Evolutionary conservation across 1,284 basidiomycete species (phyloP).

Genomic region (Schizophyllum amplum): DNA sequence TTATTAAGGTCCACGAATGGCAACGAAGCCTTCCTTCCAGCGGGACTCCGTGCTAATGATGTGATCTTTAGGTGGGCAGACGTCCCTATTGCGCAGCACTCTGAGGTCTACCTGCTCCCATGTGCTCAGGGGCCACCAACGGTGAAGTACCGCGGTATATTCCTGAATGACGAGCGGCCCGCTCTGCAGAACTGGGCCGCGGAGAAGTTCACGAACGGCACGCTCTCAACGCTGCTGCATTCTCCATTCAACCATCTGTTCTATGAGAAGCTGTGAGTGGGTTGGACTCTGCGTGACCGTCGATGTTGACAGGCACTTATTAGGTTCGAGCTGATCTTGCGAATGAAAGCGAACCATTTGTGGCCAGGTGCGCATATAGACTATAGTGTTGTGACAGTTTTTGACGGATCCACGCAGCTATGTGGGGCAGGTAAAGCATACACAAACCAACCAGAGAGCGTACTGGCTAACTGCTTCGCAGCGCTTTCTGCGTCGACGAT

Average conservation of each 20-base stretch:
- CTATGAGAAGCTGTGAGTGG: constrained; percentile 47
- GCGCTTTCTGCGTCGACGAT: constrained; percentile 64
- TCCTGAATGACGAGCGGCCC: constrained; percentile 62
- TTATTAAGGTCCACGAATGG: background rate
- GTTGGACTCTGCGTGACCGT: background rate
- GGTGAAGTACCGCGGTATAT: constrained; percentile 65
- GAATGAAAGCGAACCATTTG: constrained; percentile 63
- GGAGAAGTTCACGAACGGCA: constrained; percentile 62
- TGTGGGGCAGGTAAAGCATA: constrained; percentile 40
- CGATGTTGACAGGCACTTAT: background rate
- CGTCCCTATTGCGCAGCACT: constrained; percentile 46
- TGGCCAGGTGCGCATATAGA: constrained; percentile 45
- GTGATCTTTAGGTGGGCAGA: constrained; percentile 53
- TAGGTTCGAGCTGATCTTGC: constrained; percentile 59
- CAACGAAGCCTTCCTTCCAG: background rate
- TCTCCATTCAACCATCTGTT: constrained; percentile 61
- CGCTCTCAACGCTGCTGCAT: constrained; percentile 36
- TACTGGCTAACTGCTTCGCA: constrained; percentile 21
- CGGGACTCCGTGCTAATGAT: constrained; percentile 7
- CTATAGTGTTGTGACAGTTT: background rate
- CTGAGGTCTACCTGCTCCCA: constrained; percentile 39
- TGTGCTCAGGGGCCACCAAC: constrained; percentile 61
- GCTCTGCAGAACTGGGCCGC: constrained; percentile 53
- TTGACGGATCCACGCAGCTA: constrained; percentile 22
- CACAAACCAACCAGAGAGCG: too few species aligned